Evolutionary conservation across 495 filamentous ascomycete species (phyloP), one percentile per base, ranked within the genome.

Genomic region (Neurospora sp.): DNA sequence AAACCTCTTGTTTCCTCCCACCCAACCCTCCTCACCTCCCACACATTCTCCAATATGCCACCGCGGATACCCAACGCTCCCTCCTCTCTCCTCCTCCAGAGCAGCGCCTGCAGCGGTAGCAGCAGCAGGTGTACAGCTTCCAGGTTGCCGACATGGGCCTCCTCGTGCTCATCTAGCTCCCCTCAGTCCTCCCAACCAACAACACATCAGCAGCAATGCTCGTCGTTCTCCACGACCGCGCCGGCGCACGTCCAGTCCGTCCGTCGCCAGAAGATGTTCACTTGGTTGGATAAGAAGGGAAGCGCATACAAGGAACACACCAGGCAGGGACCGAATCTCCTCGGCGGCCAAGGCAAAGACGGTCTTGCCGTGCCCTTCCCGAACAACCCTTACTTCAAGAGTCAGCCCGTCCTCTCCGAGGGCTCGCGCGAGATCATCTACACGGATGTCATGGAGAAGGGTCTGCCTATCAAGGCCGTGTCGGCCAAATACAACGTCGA

Each of bases 401-500:
- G 90, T 79, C 87, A 93, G 77, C 82, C 86, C 3, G 92, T 99
- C 42, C 85, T 98, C 78, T 91, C 90, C 73, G 92, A 95, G 73
- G 86, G 86, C 42, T 82, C 96, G 31, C 86, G 93, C 39, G 90
- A 95, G 75, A 83, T 89, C 71, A 93, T 99, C 71, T 96, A 92
- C 81, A 48, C 83, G 14, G 86, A 85, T 66, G 89, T 97, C 37
- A 87, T 90, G 76, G 79, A 78, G 44, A 71, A 89, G 27, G 90
- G 91, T 70, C 83, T 89, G 81, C 90, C 90, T 73, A 84, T 98
- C 69, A 90, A 92, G 74, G 87, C 86, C 70, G 93, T 97, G 40
- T 96, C 93, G 84, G 92, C 90, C 2, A 86, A 91, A 73, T 83
- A 92, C 70, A 87, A 88, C 18, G 91, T 99, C 11, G 93, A 95